Evolutionary conservation across 805 yeast species (phyloP), one percentile per base, ranked within the genome.

Genomic region (Starmerella stellata): DNA sequence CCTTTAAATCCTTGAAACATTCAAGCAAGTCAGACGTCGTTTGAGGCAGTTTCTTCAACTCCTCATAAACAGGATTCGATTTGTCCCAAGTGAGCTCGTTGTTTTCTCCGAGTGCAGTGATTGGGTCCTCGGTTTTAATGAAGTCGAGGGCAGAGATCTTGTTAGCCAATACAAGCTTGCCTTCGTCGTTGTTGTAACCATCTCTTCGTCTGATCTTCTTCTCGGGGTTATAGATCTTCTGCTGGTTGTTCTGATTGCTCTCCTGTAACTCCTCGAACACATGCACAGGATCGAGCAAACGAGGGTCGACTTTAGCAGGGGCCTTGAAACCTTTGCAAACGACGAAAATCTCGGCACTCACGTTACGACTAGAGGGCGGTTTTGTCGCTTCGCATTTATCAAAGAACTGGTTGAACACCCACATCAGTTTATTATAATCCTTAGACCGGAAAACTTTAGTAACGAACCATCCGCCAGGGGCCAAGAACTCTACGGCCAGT

Each of bases 281-380:
- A 54, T 79, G 83, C 54, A 71, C 79, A 14, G 96, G 80, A 57
- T 90, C 98, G 44, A 90, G 64, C 40, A 90, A 65, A 52, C 93
- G 72, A 36, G 95, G 95, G 61, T 90, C 99, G 45, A 90, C 59
- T 56, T 78, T 82, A 58, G 85, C 81, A 36, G 99, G 98, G 13
- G 96, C 95, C 58, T 85, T 87, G 65, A 79, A 90, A 11, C 92
- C 92, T 57, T 75, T 75, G 62, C 99, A 90, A 28, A 85, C 95
- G 35, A 90, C 98, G 55, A 90, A 90, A 53, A 90, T 90, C 66
- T 90, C 99, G 2, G 99, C 99, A 56, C 96, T 87, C 25, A 90
- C 99, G 60, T 82, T 83, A 75, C 99, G 85, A 29, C 95, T 83
- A 7, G 96, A 85, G 7, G 99, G 96, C 5, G 99, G 99, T 56